Evolutionary conservation across 2,329 filamentous ascomycete genomes (phyloP).

Genomic region (Arthrobotrys entomopaga): DNA sequence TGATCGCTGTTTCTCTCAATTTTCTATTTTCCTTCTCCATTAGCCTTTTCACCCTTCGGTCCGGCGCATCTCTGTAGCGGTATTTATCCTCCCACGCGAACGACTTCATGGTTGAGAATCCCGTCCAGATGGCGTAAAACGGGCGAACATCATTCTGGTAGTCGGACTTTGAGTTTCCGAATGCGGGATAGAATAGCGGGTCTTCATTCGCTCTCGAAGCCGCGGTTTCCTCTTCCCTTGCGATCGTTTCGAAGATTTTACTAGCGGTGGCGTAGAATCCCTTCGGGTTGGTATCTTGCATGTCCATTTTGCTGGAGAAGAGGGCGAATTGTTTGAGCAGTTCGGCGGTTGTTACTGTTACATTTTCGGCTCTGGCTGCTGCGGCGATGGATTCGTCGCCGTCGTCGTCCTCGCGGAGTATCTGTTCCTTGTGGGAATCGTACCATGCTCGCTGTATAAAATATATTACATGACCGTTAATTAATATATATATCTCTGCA

Average conservation of each 20-base stretch:
- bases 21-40: slow-evolving; percentile 98
- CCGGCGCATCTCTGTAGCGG: slow-evolving; percentile 83
- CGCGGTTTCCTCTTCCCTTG: slow-evolving; percentile 80
- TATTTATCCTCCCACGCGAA: slow-evolving; percentile 93
- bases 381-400: slow-evolving; percentile 59
- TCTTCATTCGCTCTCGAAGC: slow-evolving; percentile 74
- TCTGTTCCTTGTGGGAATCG: slow-evolving; percentile 88
- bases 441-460: slow-evolving; percentile 80
- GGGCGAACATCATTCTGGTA: slow-evolving; percentile 80
- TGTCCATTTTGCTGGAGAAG: slow-evolving; percentile 56
- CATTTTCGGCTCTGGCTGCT: slow-evolving; percentile 71
- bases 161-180: slow-evolving; percentile 78
- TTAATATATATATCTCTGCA: not conserved
- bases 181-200: slow-evolving; percentile 77
- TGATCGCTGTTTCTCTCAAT: slow-evolving; percentile 79
- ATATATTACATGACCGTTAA: not conserved
- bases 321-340: slow-evolving; percentile 68
- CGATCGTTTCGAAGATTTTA: slow-evolving; percentile 81
- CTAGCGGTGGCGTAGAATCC: slow-evolving; percentile 87
- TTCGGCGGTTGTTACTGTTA: slow-evolving; percentile 79
- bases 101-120: slow-evolving; percentile 83
- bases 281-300: slow-evolving; percentile 66
- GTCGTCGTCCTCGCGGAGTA: slow-evolving; percentile 74
- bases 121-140: slow-evolving; percentile 84
- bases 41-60: slow-evolving; percentile 79